Evolutionary conservation across 805 yeast genomes (phyloP), one percentile per base, ranked within the genome.

Genomic region (Metschnikowia colocasiae): DNA sequence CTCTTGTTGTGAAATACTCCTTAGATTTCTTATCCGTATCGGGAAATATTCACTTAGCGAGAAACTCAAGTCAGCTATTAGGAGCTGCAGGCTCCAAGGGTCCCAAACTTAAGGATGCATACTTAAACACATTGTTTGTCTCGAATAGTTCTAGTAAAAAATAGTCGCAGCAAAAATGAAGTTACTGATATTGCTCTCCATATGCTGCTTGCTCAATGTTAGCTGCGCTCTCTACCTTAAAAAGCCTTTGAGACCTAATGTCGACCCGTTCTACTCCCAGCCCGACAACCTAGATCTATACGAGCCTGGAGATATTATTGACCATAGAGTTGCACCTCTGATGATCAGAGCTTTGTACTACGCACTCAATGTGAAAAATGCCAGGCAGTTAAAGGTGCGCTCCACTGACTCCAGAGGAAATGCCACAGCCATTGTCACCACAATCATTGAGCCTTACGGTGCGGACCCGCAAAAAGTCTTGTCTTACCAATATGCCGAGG

Each of bases 341-440:
- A 42, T 29, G 22, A 32, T 46, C 15, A 37, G 50, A 18, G 45
- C 45, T 6, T 23, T 49, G 4, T 43, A 32, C 34, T 39, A 46
- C 18, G 42, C 54, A 6, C 20, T 36, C 12, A 45, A 51, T 35
- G 54, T 53, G 31, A 20, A 45, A 25, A 39, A 20, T 19, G 53
- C 50, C 6, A 56, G 53, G 54, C 68, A 64, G 47, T 52, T 55
- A 23, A 49, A 58, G 45, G 57, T 60, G 16, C 54, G 64, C 16
- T 54, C 64, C 10, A 51, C 56, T 13, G 60, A 59, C 42, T 50
- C 60, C 2, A 23, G 45, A 8, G 64, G 59, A 2, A 46, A 53
- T 13, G 50, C 63, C 3, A 56, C 49, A 5, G 62, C 62, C 10
- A 51, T 58, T n/a, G 59, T 58, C 16, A 53, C 62, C 13, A 59